Conservation (phyloP, 2,329 filamentous ascomycete species). For the Aspergillus proliferans region DNA sequence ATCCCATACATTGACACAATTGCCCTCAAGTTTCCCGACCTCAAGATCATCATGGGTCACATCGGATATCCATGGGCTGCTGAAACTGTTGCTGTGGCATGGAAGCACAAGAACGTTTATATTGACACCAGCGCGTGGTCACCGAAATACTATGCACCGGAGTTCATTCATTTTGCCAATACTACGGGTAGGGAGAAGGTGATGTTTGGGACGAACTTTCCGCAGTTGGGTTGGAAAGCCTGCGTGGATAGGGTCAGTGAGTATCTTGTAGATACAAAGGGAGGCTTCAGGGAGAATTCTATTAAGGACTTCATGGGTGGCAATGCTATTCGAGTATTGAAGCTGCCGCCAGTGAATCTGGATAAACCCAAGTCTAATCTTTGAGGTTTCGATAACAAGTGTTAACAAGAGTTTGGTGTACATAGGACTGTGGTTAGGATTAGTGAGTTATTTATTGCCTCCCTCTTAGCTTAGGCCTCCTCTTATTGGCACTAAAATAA, state of each 20-base stretch:
- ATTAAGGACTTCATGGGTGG: slow-evolving; percentile 11
- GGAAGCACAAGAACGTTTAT: slow-evolving; percentile 22
- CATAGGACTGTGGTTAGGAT: too few species aligned
- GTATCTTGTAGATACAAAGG: slow-evolving; percentile 1
- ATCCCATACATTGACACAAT: slow-evolving; percentile 21
- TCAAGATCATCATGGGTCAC: slow-evolving; percentile 18
- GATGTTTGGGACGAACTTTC: slow-evolving; percentile 23
- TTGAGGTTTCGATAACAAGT: background rate
- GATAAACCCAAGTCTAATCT: background rate
- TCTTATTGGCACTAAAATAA: too few species aligned
- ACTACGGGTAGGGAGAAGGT: slow-evolving; percentile 18
- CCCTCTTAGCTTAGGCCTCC: too few species aligned
- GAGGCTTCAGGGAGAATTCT: slow-evolving; percentile 2
- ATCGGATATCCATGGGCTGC: slow-evolving; percentile 18
- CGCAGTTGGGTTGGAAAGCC: slow-evolving; percentile 16
- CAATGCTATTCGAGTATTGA: slow-evolving; percentile 14
- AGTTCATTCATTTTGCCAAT: slow-evolving; percentile 18
- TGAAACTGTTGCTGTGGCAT: slow-evolving; percentile 17
- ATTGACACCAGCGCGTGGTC: slow-evolving; percentile 18
- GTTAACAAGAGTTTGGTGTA: too few species aligned
- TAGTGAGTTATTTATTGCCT: too few species aligned
- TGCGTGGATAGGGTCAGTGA: slow-evolving; percentile 14
- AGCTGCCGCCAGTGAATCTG: slow-evolving; percentile 2
- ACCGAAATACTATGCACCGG: slow-evolving; percentile 18
- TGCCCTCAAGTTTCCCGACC: slow-evolving; percentile 16